Percentiles rank a stretch among this genome's conserved stretches.
phyloP scores from a whole-genome alignment of 495 filamentous ascomycete genomes.

The Immersiella caudata region DNA sequence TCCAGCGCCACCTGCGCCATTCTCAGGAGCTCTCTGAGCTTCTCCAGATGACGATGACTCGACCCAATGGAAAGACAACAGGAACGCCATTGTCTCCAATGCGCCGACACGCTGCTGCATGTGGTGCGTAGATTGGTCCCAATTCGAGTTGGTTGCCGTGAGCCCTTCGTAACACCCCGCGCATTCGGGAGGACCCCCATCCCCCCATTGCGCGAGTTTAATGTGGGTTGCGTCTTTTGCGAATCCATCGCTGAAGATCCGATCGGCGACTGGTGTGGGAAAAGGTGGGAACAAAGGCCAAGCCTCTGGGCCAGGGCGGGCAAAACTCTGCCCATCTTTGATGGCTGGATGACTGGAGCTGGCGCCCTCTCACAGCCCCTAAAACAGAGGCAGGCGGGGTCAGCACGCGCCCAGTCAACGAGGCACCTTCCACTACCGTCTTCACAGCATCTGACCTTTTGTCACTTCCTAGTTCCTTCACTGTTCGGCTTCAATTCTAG shows the following conservation, averaged over 20 bases:
- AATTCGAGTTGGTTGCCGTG: neutral
- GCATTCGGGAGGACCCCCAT: neutral
- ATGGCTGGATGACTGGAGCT: neutral
- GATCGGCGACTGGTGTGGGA: neutral
- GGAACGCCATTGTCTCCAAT: neutral
- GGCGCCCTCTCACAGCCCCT: neutral
- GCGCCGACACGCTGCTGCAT: neutral
- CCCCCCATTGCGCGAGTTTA: conserved; percentile 25
- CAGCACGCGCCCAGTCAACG: neutral
- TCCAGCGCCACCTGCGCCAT: neutral
- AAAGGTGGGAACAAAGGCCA: conserved; percentile 13
- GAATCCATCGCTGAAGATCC: neutral
- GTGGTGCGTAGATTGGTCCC: neutral
- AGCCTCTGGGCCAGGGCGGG: conserved; percentile 15
- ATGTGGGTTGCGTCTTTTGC: conserved; percentile 34
- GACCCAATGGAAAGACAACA: neutral
- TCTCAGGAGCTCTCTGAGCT: neutral
- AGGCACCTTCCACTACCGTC: neutral
- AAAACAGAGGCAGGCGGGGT: neutral
- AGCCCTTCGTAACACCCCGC: neutral
- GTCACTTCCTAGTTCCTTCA: neutral
- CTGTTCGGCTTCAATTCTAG: neutral
- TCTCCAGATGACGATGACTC: neutral
- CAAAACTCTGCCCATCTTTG: conserved; percentile 27
- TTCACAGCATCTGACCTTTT: neutral